phyloP scores from a whole-genome alignment of 306 rosid genomes.

The Cucumis cinereus region DNA sequence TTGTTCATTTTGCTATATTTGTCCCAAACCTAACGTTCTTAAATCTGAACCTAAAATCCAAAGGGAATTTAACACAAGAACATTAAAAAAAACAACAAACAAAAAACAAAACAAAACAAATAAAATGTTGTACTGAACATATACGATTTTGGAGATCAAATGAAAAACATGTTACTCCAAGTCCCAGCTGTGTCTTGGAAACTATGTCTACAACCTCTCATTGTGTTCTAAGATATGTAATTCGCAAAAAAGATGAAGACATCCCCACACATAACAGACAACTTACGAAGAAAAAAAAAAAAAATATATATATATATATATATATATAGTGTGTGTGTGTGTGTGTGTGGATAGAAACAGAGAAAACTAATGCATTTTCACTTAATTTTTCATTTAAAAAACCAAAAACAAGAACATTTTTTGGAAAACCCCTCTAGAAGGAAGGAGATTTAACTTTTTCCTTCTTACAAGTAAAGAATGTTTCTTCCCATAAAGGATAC shows the following conservation, averaged over 20 bases:
- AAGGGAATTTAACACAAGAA: not conserved
- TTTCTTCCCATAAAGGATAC: not conserved
- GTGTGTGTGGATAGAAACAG: too few species aligned
- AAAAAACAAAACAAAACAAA: not conserved
- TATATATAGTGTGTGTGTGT: too few species aligned
- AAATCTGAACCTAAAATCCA: too few species aligned
- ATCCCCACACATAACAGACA: too few species aligned
- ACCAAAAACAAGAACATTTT: not conserved
- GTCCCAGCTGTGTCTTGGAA: not conserved
- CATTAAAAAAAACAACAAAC: not conserved
- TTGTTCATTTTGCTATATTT: too few species aligned
- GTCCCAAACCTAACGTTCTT: too few species aligned
- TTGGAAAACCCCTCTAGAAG: not conserved
- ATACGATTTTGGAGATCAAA: not conserved
- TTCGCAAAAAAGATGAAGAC: too few species aligned
- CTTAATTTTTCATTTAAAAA: too few species aligned
- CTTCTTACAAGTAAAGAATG: not conserved
- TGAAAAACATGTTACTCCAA: not conserved
- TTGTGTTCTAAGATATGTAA: not conserved
- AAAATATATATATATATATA: too few species aligned
- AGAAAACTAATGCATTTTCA: too few species aligned
- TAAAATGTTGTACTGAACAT: not conserved
- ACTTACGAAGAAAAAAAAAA: too few species aligned
- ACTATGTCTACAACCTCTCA: too few species aligned
- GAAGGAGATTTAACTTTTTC: not conserved